A percentile compares a stretch with the other conserved stretches of the same genome.
These are phyloP conservation scores for Citrus sinensis DNA, from an alignment of 345 rosid genomes.

Conservation along the genomic window DVS_A1.0 CM039163.1:43340001-43340500, in stretches of 20 bases:
- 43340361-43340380: not conserved
- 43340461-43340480: constrained; percentile 85
- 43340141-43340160: constrained; percentile 48
- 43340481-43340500: constrained; percentile 66
- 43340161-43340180: not conserved
- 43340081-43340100: constrained; percentile 47
- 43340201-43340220: not conserved
- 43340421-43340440: not conserved
- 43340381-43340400: not conserved
- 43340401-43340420: not conserved
- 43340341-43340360: not conserved
- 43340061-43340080: constrained; percentile 59
- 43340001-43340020: constrained; percentile 13
- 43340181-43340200: constrained; percentile 11
- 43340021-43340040: constrained; percentile 91
- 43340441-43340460: constrained; percentile 80
- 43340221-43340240: not conserved
- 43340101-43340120: constrained; percentile 93
- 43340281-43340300: not conserved
- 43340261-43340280: not conserved
- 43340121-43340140: constrained; percentile 98
- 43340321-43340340: not conserved
- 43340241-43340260: not conserved
- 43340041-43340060: constrained; percentile 74
- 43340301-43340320: not conserved